phyloP scores from a whole-genome alignment of 306 rosid species.

The Datisca glomerata region DNA sequence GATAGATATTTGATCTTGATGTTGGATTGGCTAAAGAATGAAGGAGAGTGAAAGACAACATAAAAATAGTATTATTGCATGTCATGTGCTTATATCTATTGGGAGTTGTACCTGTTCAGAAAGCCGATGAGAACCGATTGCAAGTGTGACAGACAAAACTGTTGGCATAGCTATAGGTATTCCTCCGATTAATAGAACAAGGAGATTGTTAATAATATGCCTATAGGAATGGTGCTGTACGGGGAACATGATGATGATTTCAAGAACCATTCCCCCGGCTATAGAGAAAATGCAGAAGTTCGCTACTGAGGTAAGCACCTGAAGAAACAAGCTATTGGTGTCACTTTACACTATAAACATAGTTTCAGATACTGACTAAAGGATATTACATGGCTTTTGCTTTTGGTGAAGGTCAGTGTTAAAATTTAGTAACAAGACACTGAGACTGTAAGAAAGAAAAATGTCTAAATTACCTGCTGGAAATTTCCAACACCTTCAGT shows the following conservation, averaged over 20 bases:
- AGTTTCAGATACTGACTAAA: too few relatives aligned
- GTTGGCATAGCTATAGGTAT: conserved; percentile 97
- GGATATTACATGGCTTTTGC: too few relatives aligned
- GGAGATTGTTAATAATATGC: conserved; percentile 87
- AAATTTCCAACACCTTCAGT: conserved; percentile 68
- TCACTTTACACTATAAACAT: not conserved
- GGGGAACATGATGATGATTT: conserved; percentile 78
- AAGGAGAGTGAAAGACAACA: too few relatives aligned
- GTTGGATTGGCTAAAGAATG: not conserved
- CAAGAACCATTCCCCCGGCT: conserved; percentile 79
- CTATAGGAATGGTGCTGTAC: conserved; percentile 68
- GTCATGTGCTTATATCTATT: not conserved
- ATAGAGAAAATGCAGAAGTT: conserved; percentile 90
- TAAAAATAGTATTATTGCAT: too few relatives aligned
- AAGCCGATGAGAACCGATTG: conserved; percentile 81
- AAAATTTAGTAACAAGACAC: too few relatives aligned
- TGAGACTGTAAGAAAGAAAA: too few relatives aligned
- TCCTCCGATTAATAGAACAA: conserved; percentile 89
- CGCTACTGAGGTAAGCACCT: conserved; percentile 81
- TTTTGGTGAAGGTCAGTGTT: too few relatives aligned
- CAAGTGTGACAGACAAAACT: conserved; percentile 84
- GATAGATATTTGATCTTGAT: too few relatives aligned
- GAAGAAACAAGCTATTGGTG: conserved; percentile 14
- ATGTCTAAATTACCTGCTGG: conserved; percentile 20
- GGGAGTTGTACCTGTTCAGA: conserved; percentile 64